Conservation (phyloP, 2,329 filamentous ascomycete species). For the Aureobasidium lini region DNA sequence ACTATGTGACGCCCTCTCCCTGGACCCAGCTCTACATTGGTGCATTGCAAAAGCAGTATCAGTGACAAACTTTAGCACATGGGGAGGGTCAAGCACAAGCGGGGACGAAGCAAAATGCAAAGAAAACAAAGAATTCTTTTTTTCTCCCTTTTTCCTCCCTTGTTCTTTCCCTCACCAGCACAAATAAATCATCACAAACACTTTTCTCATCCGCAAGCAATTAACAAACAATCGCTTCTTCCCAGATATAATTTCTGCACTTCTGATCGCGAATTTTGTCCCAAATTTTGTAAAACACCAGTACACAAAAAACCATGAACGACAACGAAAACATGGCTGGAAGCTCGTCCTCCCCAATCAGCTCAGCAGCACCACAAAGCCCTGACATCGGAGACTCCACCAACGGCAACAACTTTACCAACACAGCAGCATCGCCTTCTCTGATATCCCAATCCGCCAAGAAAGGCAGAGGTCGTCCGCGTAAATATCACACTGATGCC, state of each 20-base stretch:
- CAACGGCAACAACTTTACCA: neutral
- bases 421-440: neutral
- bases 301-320: neutral
- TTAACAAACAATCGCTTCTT: neutral
- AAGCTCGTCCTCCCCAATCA: conserved; percentile 5
- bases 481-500: conserved; percentile 7
- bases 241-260: no score
- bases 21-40: no score
- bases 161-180: neutral
- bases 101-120: neutral
- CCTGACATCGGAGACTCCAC: neutral
- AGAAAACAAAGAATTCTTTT: conserved; percentile 11
- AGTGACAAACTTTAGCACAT: no score
- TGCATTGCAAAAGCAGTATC: no score
- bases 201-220: neutral
- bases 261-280: no score
- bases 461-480: conserved; percentile 7
- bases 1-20: no score
- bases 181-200: neutral
- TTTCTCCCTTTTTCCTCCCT: neutral
- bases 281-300: neutral
- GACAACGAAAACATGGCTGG: neutral
- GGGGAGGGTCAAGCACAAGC: neutral
- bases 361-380: neutral
- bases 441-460: neutral